These are phyloP conservation scores for Anaeromyces robustus DNA, from an alignment of 192 early-diverging fungal species.

Conservation along the genomic window DNA sequence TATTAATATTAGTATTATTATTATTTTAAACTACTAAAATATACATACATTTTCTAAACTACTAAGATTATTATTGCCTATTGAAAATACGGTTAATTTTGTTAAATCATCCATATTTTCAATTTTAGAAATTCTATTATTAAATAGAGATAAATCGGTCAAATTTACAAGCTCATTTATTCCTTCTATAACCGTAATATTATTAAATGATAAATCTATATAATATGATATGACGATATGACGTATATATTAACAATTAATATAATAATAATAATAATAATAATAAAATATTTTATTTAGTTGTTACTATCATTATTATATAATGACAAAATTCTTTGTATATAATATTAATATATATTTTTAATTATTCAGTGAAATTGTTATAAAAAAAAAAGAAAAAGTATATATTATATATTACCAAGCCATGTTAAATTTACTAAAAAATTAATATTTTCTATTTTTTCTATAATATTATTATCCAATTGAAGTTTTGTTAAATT, in stretches of 20 bases:
- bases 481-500: conserved; percentile 46
- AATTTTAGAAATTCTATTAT: conserved; percentile 40
- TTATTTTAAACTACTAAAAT: too few relatives aligned
- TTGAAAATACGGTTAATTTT: conserved; percentile 35
- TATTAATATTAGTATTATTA: neutral
- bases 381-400: too few relatives aligned
- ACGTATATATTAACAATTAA: neutral
- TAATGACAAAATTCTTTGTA: too few relatives aligned
- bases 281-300: too few relatives aligned
- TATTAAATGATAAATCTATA: conserved; percentile 46
- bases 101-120: conserved; percentile 39
- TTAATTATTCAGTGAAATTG: too few relatives aligned
- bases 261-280: neutral
- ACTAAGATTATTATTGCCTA: conserved; percentile 37
- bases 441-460: conserved; percentile 41
- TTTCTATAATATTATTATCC: conserved; percentile 53
- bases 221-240: neutral
- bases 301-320: too few relatives aligned
- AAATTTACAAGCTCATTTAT: conserved; percentile 30
- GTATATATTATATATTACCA: too few relatives aligned
- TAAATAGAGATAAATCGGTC: conserved; percentile 45
- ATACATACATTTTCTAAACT: conserved; percentile 35
- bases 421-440: conserved; percentile 42
- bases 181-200: conserved; percentile 42
- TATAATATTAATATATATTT: neutral